Conservation (phyloP, 805 yeast species). For the Candida parachauliodes region DNA sequence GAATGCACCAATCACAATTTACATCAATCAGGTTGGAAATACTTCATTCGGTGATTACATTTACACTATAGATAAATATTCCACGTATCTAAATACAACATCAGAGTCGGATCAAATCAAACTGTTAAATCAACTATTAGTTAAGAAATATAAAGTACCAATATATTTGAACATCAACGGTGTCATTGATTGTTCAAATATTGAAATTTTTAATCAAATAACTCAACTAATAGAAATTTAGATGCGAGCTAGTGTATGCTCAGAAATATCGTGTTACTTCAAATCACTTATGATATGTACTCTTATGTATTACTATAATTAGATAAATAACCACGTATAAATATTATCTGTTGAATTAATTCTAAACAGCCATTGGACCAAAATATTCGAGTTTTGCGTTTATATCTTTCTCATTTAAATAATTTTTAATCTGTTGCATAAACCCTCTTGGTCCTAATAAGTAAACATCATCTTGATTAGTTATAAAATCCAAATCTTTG, state of each 20-base stretch:
- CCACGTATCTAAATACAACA: constrained; percentile 16
- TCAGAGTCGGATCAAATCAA: constrained; percentile 13
- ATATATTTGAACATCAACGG: constrained; percentile 25
- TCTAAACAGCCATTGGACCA: constrained; percentile 30
- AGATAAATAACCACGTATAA: too few relatives aligned
- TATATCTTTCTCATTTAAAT: constrained; percentile 17
- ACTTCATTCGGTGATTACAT: constrained; percentile 24
- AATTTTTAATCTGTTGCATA: constrained; percentile 23
- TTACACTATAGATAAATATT: constrained; percentile 25
- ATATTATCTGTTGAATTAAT: too few relatives aligned
- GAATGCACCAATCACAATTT: constrained; percentile 26
- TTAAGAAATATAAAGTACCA: constrained; percentile 23
- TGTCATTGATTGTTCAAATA: constrained; percentile 4
- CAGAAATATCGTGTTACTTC: neutral
- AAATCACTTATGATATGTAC: too few relatives aligned
- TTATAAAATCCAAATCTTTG: constrained; percentile 20
- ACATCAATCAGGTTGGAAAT: constrained; percentile 23
- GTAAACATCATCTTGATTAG: constrained; percentile 19
- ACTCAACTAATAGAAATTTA: neutral
- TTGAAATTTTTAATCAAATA: constrained; percentile 8
- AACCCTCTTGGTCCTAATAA: constrained; percentile 33
- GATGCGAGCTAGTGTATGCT: neutral
- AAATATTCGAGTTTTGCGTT: constrained; percentile 26
- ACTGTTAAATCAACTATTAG: constrained; percentile 21
- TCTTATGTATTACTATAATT: too few relatives aligned